Base-by-base conservation (phyloP, 306 rosid genomes). In the Herpetospermum pedunculosum region DNA sequence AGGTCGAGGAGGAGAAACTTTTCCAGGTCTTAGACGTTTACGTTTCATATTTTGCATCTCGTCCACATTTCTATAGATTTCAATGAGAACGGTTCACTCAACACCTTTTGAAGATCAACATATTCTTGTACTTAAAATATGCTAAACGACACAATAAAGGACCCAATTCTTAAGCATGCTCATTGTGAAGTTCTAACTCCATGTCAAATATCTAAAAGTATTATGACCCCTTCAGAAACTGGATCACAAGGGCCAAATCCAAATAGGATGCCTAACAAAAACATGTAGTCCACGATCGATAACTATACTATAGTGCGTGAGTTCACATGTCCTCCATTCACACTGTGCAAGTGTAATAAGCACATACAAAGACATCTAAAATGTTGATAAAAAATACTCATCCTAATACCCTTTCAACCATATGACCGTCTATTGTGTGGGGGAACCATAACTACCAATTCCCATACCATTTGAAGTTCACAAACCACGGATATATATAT, bases 11-110 rank as follows among this genome's bases (percentile, higher is more conserved):
- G 96, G 97, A 80, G 97, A 91, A 80, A 94, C 47, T 77, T 85
- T 91, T 58, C 96, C 98, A 63, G 96, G 98, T 79, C 82, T 91
- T 63, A 88, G 75, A 12, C 77, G 84, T 79, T 89, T 86, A 41
- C 91, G 90, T 19, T 82, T 90, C 68, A 78, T 52, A 64, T 83
- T 82, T 57, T 87, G 55, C 72, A 78, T 73, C 53, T 79, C 87
- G 60, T 87, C 88, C 57, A 82, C 12, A 77, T 85, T 89, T 83
- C 97, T 93, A 87, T 81, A 18, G 68, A 78, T 70, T 77, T 48
- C 50, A 70, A 79, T 6, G 72, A 53, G 25, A 79, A 48, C 11
- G 10, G 70, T 64, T 37, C 14, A 6, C 46, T 35, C 14, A 19
- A 37, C 30, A 37, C 70, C 2, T 18, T n/a, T 3, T 64, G 30